Evolutionary conservation across 1,284 basidiomycete species (phyloP).

Genomic region (Volvariella surrecta): DNA sequence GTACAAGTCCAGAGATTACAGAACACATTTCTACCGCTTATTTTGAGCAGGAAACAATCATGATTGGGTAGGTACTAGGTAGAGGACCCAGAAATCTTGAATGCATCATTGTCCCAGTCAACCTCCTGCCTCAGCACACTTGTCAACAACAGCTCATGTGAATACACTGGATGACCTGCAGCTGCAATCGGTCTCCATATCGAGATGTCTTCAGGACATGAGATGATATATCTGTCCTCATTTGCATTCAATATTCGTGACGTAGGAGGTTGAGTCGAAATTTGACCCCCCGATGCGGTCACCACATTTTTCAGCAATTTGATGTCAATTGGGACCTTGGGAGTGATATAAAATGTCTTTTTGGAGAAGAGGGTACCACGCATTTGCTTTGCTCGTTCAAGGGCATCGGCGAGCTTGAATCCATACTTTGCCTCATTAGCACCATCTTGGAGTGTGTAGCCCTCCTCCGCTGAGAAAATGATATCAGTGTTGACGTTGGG

Average conservation of each 20-base stretch:
- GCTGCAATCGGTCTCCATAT: slow-evolving; percentile 50
- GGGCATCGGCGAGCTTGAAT: slow-evolving; percentile 52
- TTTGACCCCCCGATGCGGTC: slow-evolving; percentile 59
- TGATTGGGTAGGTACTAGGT: too few species aligned
- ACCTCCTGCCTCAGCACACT: slow-evolving; percentile 57
- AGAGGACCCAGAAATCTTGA: slow-evolving; percentile 15
- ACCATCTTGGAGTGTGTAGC: slow-evolving; percentile 51
- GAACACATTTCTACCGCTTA: too few species aligned
- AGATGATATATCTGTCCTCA: slow-evolving; percentile 49
- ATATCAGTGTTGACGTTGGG: slow-evolving; percentile 3
- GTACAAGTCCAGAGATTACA: too few species aligned
- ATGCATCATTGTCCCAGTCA: slow-evolving; percentile 44
- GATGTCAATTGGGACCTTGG: slow-evolving; percentile 42
- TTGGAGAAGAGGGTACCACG: slow-evolving; percentile 48
- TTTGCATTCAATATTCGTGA: slow-evolving; percentile 43
- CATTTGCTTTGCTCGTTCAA: slow-evolving; percentile 44
- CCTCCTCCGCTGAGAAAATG: slow-evolving; percentile 43
- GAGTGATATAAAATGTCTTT: slow-evolving; percentile 67
- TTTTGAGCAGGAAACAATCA: too few species aligned
- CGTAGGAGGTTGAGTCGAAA: slow-evolving; percentile 46
- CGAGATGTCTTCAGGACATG: slow-evolving; percentile 47
- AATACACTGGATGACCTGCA: slow-evolving; percentile 50
- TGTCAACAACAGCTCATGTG: slow-evolving; percentile 55
- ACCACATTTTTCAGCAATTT: slow-evolving; percentile 61
- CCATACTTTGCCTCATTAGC: slow-evolving; percentile 54